Evolutionary conservation across 2,329 filamentous ascomycete species (phyloP).

Genomic region (Leptographium lundbergii): DNA sequence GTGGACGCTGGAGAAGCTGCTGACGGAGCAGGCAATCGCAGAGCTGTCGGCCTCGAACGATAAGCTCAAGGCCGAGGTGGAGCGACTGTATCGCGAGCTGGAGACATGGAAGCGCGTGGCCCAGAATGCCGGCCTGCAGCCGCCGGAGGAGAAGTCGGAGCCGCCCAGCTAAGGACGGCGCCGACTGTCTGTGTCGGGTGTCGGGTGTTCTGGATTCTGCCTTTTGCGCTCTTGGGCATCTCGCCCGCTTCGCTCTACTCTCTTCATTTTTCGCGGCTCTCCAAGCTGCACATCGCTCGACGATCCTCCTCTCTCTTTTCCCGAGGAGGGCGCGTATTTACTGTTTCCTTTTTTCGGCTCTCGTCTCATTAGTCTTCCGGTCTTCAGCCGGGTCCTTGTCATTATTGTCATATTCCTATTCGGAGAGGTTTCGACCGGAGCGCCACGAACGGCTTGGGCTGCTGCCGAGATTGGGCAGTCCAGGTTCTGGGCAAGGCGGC

Average conservation of each 20-base stretch:
- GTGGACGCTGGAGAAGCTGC: slow-evolving; percentile 81
- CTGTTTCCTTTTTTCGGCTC: not conserved
- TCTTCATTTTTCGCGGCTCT: not conserved
- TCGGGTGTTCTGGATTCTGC: not conserved
- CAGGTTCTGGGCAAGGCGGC: not conserved
- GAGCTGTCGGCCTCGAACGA: slow-evolving; percentile 82
- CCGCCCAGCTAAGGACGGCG: slow-evolving; percentile 8
- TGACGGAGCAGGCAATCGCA: slow-evolving; percentile 77
- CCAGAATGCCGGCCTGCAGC: slow-evolving; percentile 44
- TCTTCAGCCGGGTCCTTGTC: not conserved
- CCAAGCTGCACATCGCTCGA: no score
- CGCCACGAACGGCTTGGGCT: not conserved
- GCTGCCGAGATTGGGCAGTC: not conserved
- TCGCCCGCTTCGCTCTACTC: not conserved
- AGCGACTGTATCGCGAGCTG: slow-evolving; percentile 63
- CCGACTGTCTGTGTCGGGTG: no score
- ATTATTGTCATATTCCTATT: not conserved
- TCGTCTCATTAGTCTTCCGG: not conserved
- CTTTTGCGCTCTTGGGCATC: not conserved
- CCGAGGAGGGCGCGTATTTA: no score
- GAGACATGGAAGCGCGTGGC: slow-evolving; percentile 66
- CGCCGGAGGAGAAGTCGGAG: slow-evolving; percentile 25
- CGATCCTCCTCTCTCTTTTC: no score
- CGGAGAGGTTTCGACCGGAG: not conserved
- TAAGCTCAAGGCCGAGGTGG: slow-evolving; percentile 70